These are phyloP conservation scores for Phytopythium vexans DNA, from an alignment of 352 stramenopile genomes.

Conservation along the genomic window DNA sequence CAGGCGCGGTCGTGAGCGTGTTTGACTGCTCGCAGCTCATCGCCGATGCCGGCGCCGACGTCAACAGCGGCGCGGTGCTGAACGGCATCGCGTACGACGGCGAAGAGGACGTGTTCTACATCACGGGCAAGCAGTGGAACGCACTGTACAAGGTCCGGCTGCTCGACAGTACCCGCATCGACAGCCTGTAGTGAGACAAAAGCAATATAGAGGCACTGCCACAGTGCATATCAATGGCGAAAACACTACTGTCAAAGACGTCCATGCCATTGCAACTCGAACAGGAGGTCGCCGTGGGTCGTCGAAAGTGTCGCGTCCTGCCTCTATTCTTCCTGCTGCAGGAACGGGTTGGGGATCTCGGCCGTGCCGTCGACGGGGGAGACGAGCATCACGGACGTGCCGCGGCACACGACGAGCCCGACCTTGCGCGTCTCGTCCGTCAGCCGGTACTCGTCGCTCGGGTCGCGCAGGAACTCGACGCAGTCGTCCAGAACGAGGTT, in stretches of 20 bases:
- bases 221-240: too few species aligned
- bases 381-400: conserved; percentile 90
- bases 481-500: conserved; percentile 97
- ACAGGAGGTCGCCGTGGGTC: neutral
- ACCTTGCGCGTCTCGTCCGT: conserved; percentile 92
- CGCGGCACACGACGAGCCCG: conserved; percentile 92
- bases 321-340: conserved; percentile 76
- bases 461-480: conserved; percentile 93
- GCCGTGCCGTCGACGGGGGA: conserved; percentile 88
- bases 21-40: conserved; percentile 84
- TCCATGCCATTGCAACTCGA: neutral
- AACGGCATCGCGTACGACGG: conserved; percentile 94
- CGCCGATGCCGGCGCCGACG: conserved; percentile 43
- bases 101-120: conserved; percentile 87
- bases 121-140: conserved; percentile 93
- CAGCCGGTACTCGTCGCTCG: conserved; percentile 86
- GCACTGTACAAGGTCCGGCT: conserved; percentile 88
- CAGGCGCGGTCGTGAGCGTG: conserved; percentile 80
- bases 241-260: too few species aligned
- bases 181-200: neutral
- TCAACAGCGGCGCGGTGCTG: conserved; percentile 71
- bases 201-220: conserved; percentile 7
- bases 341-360: conserved; percentile 92
- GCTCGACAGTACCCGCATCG: conserved; percentile 21
- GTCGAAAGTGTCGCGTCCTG: neutral